Evolutionary conservation across 768 basidiomycete genomes (phyloP).

Genomic region (Lentinula sp.): DNA sequence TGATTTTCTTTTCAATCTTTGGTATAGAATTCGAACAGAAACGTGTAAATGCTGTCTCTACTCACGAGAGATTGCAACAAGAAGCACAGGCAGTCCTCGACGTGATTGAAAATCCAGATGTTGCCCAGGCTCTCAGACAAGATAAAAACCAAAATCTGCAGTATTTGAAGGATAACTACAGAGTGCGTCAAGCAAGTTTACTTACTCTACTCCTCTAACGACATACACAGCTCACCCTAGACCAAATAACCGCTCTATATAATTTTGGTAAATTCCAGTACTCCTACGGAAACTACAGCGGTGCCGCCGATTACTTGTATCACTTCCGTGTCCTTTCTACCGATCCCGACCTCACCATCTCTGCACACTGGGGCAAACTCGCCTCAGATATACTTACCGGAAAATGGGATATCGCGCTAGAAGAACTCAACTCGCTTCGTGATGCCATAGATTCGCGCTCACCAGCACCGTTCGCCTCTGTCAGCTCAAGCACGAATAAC

Average conservation of each 20-base stretch:
- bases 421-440: constrained; percentile 92
- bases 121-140: constrained; percentile 88
- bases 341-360: constrained; percentile 87
- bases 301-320: constrained; percentile 96
- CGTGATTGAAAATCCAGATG: constrained; percentile 95
- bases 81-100: constrained; percentile 92
- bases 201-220: constrained; percentile 2
- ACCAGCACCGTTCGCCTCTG: constrained; percentile 30
- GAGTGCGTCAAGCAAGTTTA: constrained; percentile 41
- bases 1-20: neutral
- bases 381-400: constrained; percentile 94
- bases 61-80: constrained; percentile 78
- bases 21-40: constrained; percentile 81
- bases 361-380: constrained; percentile 98
- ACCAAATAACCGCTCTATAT: constrained; percentile 94
- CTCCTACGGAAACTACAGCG: constrained; percentile 96
- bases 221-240: constrained; percentile 71
- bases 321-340: constrained; percentile 98
- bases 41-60: constrained; percentile 75
- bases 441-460: constrained; percentile 84
- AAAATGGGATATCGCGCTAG: constrained; percentile 90
- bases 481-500: constrained; percentile 25
- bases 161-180: constrained; percentile 90
- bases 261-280: constrained; percentile 99
- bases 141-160: constrained; percentile 97